These are phyloP conservation scores for Aspergillus cavernicola DNA, from an alignment of 495 filamentous ascomycete species.

Conservation along the genomic window DNA sequence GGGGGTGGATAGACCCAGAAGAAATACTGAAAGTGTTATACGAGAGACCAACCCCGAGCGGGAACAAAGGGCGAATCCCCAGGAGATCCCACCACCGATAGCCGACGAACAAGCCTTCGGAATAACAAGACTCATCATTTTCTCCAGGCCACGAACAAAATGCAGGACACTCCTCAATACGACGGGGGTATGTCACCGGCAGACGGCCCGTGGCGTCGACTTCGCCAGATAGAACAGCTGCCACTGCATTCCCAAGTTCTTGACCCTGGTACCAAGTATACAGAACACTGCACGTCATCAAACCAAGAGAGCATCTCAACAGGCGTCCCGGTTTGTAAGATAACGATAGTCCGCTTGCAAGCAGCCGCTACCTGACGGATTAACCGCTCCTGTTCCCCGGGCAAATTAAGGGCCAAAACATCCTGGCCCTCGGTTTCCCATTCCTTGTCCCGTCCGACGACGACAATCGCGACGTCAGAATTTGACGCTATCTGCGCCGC, in stretches of 20 bases:
- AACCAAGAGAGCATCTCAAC: conserved; percentile 52
- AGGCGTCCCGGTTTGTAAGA: background rate
- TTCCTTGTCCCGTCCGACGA: background rate
- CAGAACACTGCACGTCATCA: conserved; percentile 69
- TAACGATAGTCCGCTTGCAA: background rate
- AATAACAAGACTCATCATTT: conserved; percentile 55
- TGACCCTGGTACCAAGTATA: conserved; percentile 80
- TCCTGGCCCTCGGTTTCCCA: conserved; percentile 3
- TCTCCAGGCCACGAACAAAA: conserved; percentile 56
- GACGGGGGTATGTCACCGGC: conserved; percentile 70
- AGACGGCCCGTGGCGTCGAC: conserved; percentile 73
- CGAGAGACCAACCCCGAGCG: conserved; percentile 75
- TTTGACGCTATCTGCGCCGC: background rate
- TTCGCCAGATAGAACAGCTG: conserved; percentile 75
- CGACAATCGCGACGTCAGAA: background rate
- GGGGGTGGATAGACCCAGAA: background rate
- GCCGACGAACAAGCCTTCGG: conserved; percentile 78
- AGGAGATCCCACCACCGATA: conserved; percentile 59
- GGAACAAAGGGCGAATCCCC: conserved; percentile 40
- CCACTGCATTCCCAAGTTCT: conserved; percentile 75
- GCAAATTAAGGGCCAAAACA: background rate
- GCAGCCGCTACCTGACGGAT: background rate
- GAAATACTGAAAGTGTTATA: conserved; percentile 43
- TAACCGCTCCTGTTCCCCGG: background rate
- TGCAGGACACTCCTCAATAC: conserved; percentile 66